Evolutionary conservation across 257 asterid genomes (phyloP).

Genomic region (Buddleja alternifolia): DNA sequence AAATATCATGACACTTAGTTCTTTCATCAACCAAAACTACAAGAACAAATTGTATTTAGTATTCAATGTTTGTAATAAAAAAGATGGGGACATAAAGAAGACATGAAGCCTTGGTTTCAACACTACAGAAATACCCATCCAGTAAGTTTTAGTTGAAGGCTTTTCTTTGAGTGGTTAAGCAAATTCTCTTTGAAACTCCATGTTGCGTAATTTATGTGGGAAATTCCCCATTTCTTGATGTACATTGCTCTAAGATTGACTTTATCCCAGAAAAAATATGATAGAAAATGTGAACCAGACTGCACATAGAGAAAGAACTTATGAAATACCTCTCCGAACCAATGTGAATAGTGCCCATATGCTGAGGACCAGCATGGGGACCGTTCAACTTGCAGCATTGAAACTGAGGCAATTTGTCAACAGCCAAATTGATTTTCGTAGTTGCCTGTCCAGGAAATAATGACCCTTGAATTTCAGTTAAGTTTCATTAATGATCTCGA

Average conservation of each 20-base stretch:
- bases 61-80: background rate
- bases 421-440: slow-evolving; percentile 92
- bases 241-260: background rate
- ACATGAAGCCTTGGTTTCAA: background rate
- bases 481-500: slow-evolving; percentile 8
- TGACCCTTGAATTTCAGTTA: slow-evolving; percentile 25
- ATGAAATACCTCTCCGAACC: slow-evolving; percentile 79
- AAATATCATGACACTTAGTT: slow-evolving; percentile 22
- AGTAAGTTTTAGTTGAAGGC: slow-evolving; percentile 2
- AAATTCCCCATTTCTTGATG: slow-evolving; percentile 3
- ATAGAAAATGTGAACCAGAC: slow-evolving; percentile 19
- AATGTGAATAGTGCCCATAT: slow-evolving; percentile 91
- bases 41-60: background rate
- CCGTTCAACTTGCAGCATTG: slow-evolving; percentile 65
- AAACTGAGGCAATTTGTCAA: slow-evolving; percentile 75
- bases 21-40: slow-evolving; percentile 20
- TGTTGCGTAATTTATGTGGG: background rate
- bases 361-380: slow-evolving; percentile 86
- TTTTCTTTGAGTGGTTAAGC: background rate
- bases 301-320: slow-evolving; percentile 13
- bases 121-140: background rate
- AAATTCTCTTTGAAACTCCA: background rate
- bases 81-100: background rate
- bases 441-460: slow-evolving; percentile 70
- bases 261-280: background rate